Conservation (phyloP, 1,139 yeast genomes). For the Saccharomyces hybrid region DNA sequence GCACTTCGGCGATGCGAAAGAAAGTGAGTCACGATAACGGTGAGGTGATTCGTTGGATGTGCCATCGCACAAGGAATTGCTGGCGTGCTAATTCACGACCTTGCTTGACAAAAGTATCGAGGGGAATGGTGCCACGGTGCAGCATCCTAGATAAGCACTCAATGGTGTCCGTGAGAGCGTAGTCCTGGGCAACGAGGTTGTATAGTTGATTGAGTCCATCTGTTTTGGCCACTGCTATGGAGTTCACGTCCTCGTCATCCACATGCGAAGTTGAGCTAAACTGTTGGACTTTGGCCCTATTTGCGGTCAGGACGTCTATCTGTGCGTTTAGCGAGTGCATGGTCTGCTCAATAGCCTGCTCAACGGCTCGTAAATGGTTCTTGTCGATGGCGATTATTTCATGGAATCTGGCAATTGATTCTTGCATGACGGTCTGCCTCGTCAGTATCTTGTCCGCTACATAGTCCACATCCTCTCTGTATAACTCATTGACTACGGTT, state of each 20-base stretch:
- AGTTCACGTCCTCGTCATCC: slow-evolving; percentile 4
- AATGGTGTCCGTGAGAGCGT: slow-evolving; percentile 64
- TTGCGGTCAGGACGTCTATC: slow-evolving; percentile 5
- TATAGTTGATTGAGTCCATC: slow-evolving; percentile 45
- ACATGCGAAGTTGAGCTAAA: slow-evolving; percentile 3
- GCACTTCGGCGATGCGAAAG: background rate
- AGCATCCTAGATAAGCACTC: slow-evolving; percentile 52
- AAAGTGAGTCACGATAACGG: slow-evolving; percentile 3
- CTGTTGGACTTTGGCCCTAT: slow-evolving; percentile 3
- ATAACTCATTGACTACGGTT: background rate
- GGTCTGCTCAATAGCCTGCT: background rate
- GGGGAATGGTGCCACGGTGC: slow-evolving; percentile 36
- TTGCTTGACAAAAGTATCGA: slow-evolving; percentile 33
- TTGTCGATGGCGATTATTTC: background rate
- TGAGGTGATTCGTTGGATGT: slow-evolving; percentile 34
- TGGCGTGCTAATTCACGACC: slow-evolving; percentile 67
- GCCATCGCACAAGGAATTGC: slow-evolving; percentile 48
- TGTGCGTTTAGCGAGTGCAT: slow-evolving; percentile 4
- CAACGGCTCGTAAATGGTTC: background rate
- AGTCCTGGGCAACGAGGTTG: slow-evolving; percentile 55
- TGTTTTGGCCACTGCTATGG: slow-evolving; percentile 9
- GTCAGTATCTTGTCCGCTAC: slow-evolving; percentile 1
- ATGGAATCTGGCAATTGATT: background rate
- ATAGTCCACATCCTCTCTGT: background rate
- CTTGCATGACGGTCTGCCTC: background rate